A percentile compares a stretch with the other conserved stretches of the same genome.
Evolutionary conservation across 1,284 basidiomycete species (phyloP).

Genomic region (Fomes fomentarius): DNA sequence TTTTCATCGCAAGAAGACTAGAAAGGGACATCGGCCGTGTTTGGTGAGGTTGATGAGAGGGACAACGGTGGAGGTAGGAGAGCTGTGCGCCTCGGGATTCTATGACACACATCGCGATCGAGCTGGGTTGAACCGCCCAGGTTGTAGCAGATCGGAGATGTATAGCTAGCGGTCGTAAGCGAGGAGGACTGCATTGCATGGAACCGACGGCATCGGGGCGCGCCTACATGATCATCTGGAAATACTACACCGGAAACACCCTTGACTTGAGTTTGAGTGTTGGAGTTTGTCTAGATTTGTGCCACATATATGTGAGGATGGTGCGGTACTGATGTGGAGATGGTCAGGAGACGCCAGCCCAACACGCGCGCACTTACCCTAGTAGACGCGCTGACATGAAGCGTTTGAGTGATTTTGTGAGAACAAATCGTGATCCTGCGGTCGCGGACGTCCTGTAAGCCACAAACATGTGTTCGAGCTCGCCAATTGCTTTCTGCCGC

Average conservation of each 20-base stretch:
- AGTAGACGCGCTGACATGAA: not conserved
- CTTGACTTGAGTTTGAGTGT: too few relatives aligned
- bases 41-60: conserved; percentile 3
- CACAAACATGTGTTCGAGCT: too few relatives aligned
- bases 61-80: not conserved
- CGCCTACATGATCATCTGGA: conserved; percentile 21
- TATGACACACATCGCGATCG: conserved; percentile 12
- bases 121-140: conserved; percentile 11
- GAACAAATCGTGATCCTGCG: conserved; percentile 2
- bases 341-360: not conserved
- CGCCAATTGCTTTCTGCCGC: too few relatives aligned
- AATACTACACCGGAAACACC: too few relatives aligned
- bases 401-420: not conserved
- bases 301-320: not conserved
- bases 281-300: conserved; percentile 1
- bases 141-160: conserved; percentile 16
- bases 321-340: conserved; percentile 4
- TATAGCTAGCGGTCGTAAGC: conserved; percentile 3
- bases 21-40: not conserved
- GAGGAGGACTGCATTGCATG: conserved; percentile 6
- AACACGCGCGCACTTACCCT: conserved; percentile 1
- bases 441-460: not conserved
- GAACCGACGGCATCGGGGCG: conserved; percentile 8
- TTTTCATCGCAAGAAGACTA: conserved; percentile 14
- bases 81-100: conserved; percentile 14